Evolutionary conservation across 2,329 filamentous ascomycete genomes (phyloP), one percentile per base, ranked within the genome.

Genomic region (Colletotrichum sp.): DNA sequence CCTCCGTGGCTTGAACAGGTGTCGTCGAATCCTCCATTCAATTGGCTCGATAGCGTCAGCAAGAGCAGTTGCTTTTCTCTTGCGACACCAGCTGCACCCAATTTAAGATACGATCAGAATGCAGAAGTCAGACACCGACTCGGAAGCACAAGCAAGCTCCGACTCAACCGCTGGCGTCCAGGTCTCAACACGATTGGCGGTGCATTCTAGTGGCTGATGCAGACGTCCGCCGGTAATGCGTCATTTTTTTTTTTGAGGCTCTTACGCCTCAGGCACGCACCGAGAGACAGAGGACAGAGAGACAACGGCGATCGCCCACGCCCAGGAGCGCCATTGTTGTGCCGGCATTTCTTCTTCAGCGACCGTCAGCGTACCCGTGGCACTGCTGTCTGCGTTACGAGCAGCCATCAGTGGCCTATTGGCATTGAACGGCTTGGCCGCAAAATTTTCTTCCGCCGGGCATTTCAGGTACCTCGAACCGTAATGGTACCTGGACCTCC

Each of bases 181-280:
- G 55, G 5, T 34, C 67, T 55, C 21, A 26, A 64, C 71, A 16
- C 66, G 24, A 60, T 64, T 70, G 32, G 38, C 21, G 28, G 16
- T 36, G 66, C 66, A 24, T 38, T 38, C 26, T 9, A 15, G 30
- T 34, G 36, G 43, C 58, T 70, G 56, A 66, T 52, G 34, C 69
- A 38, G 48, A 43, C 30, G 52, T 30, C 62, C 55, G 38, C 56
- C 65, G 12, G 18, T 34, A 43, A 71, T 75, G 74, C 74, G 74
- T 76, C 71, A 76, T 76, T 75, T 75, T 43, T 76, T 75, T 75
- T 43, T 52, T 70, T 75, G 74, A 71, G 74, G 74, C 71, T 70
- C 61, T 62, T 26, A 12, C 66, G 70, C 76, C 73, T 76, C 69
- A 77, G 76, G 76, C 76, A 76, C 55, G 55, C 43, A 64, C 8